Base-by-base conservation (phyloP, 1,284 basidiomycete species). In the Boletus coffeatus region DNA sequence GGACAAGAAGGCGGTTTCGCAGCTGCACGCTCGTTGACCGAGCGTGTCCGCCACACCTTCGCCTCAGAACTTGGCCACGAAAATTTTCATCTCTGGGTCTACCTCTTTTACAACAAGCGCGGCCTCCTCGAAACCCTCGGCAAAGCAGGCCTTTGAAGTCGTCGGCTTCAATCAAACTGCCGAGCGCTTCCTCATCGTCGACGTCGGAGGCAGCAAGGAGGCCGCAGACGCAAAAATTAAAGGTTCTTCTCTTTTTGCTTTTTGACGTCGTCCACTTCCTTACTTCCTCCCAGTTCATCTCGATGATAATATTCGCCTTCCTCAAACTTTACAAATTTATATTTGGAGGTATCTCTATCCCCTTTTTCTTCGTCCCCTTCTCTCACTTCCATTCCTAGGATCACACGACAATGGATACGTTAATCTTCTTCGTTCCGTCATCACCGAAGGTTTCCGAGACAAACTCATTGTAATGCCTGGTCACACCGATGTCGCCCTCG, bases 371-470 rank as follows among this genome's bases (percentile, higher is more conserved):
- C 48, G 1, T 66, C 61, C 57, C 34, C 14, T 13, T 55, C 43
- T 50, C 36, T 39, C 56, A 68, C 18, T 50, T 53, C 36, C 18
- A 37, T 57, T 43, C 21, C 50, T 64, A 85, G 88, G 87, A 62
- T 86, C 85, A 66, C 88, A 90, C 71, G 88, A 91, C 75, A 87
- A 86, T 73, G 87, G 88, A 67, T 92, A 92, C 74, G 80, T 83
- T 61, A 81, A 81, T 37, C 80, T 80, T 56, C 78, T 92, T 57
- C 80, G 82, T 56, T 85, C 86, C 10, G 80, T 87, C 53, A 82
- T 87, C 59, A 88, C 87, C 56, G 82, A 83, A 58, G 86, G 87
- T 39, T 82, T 81, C 65, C 80, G 82, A 61, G 78, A 86, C 58
- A 91, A 89, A 74, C 76, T 91, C 62, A 80, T 88, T 59, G 79